Conservation (phyloP, 257 asterid species). For the Plectranthus barbatus region DNA sequence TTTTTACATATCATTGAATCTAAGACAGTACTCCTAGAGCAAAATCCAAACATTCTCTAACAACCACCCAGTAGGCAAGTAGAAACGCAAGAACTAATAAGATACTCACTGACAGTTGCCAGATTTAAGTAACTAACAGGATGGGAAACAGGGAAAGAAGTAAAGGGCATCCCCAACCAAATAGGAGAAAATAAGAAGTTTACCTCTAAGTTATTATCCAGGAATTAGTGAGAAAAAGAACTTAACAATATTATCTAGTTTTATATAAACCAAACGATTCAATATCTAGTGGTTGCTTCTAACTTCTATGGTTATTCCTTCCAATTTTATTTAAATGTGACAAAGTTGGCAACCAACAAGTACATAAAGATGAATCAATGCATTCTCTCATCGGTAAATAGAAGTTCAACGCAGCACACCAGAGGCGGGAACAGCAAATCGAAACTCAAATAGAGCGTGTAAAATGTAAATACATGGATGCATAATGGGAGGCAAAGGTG, state of each 20-base stretch:
- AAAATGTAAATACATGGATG: background rate
- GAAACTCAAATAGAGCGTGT: background rate
- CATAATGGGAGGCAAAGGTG: background rate
- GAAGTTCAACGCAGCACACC: background rate
- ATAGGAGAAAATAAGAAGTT: background rate
- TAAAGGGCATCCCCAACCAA: background rate
- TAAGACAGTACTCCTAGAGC: background rate
- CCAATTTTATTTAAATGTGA: background rate
- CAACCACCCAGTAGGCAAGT: background rate
- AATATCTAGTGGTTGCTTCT: background rate
- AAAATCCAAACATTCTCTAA: background rate
- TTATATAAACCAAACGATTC: background rate
- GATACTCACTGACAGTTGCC: background rate
- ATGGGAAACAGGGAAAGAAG: background rate
- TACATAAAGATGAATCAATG: background rate
- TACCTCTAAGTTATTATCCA: background rate
- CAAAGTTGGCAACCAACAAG: background rate
- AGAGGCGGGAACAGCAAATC: background rate
- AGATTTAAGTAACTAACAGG: background rate
- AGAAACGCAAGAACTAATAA: background rate
- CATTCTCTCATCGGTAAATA: background rate
- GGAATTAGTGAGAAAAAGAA: background rate
- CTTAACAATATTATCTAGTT: background rate
- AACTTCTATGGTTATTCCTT: background rate
- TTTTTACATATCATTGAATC: background rate